A percentile compares a stretch with the other conserved stretches of the same genome.
These are phyloP conservation scores for Colletotrichum sp. DNA, from an alignment of 2,329 filamentous ascomycete genomes.

Conservation along the genomic window DNA sequence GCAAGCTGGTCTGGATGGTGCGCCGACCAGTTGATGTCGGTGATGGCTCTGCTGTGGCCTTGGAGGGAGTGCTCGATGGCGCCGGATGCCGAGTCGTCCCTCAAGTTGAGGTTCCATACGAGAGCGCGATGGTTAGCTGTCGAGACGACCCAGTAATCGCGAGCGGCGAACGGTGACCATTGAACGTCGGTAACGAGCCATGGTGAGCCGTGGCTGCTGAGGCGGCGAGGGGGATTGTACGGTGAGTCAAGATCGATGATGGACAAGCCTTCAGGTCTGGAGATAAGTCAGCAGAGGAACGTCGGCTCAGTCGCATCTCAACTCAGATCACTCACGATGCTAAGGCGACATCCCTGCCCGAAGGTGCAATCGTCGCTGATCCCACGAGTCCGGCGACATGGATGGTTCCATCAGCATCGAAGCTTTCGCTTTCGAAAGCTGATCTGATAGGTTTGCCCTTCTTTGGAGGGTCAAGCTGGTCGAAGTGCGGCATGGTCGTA, in stretches of 20 bases:
- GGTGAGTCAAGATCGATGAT: slow-evolving; percentile 93
- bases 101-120: slow-evolving; percentile 88
- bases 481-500: slow-evolving; percentile 53
- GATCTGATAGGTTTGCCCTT: slow-evolving; percentile 67
- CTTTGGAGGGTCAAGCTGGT: slow-evolving; percentile 52
- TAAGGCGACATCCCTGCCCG: slow-evolving; percentile 86
- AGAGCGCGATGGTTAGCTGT: slow-evolving; percentile 94
- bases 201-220: slow-evolving; percentile 82
- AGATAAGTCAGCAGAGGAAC: not conserved
- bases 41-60: slow-evolving; percentile 84
- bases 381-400: slow-evolving; percentile 83
- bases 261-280: slow-evolving; percentile 80
- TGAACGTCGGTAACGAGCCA: slow-evolving; percentile 97
- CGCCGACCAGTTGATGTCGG: slow-evolving; percentile 94
- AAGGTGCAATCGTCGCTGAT: slow-evolving; percentile 91
- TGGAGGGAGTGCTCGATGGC: slow-evolving; percentile 88
- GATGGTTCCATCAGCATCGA: slow-evolving; percentile 84
- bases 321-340: slow-evolving; percentile 66
- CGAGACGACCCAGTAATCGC: slow-evolving; percentile 92
- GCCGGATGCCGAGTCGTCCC: slow-evolving; percentile 72
- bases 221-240: slow-evolving; percentile 82
- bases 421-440: slow-evolving; percentile 85
- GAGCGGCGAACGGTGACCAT: slow-evolving; percentile 90
- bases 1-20: slow-evolving; percentile 89
- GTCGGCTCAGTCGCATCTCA: not conserved